Evolutionary conservation across 2,329 filamentous ascomycete genomes (phyloP).

Genomic region (Teratosphaeria viscida): DNA sequence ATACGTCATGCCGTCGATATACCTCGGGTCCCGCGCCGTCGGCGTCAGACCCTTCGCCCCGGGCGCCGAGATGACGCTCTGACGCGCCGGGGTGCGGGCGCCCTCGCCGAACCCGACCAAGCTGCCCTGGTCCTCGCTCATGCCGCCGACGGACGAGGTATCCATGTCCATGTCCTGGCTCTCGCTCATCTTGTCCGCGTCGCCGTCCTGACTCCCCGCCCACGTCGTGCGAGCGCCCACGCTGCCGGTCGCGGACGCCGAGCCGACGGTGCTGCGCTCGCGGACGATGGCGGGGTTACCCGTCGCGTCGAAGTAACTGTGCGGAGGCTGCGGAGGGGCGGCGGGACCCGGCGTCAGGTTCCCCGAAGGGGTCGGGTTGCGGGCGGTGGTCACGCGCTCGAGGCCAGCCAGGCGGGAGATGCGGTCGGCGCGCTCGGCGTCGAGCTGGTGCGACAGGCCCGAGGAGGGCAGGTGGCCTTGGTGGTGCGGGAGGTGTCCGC

Average conservation of each 20-base stretch:
- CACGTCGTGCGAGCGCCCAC: slow-evolving; percentile 58
- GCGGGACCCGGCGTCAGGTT: slow-evolving; percentile 37
- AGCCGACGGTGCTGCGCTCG: slow-evolving; percentile 82
- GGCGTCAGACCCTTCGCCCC: slow-evolving; percentile 22
- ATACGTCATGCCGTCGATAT: slow-evolving; percentile 38
- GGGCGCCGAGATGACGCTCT: slow-evolving; percentile 68
- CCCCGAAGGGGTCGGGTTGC: slow-evolving; percentile 32
- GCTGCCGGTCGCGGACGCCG: slow-evolving; percentile 77
- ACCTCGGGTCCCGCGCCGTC: slow-evolving; percentile 27
- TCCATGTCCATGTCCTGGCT: slow-evolving; percentile 31
- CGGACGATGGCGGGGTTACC: slow-evolving; percentile 53
- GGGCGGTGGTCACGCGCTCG: slow-evolving; percentile 71
- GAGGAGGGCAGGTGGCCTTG: slow-evolving; percentile 44
- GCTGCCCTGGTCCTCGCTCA: slow-evolving; percentile 72
- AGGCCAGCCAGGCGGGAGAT: slow-evolving; percentile 92
- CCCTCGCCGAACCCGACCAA: slow-evolving; percentile 90
- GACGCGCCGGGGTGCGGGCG: slow-evolving; percentile 47
- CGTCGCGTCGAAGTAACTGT: slow-evolving; percentile 73
- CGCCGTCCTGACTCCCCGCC: slow-evolving; percentile 52
- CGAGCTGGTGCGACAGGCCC: slow-evolving; percentile 52
- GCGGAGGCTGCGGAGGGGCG: slow-evolving; percentile 31
- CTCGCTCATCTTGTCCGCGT: slow-evolving; percentile 62
- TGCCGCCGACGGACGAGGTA: slow-evolving; percentile 63
- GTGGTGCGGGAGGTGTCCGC: slow-evolving; percentile 60
- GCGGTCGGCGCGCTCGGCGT: slow-evolving; percentile 86